phyloP scores from a whole-genome alignment of 2,329 filamentous ascomycete genomes.

The Aureobasidium sp. region DNA sequence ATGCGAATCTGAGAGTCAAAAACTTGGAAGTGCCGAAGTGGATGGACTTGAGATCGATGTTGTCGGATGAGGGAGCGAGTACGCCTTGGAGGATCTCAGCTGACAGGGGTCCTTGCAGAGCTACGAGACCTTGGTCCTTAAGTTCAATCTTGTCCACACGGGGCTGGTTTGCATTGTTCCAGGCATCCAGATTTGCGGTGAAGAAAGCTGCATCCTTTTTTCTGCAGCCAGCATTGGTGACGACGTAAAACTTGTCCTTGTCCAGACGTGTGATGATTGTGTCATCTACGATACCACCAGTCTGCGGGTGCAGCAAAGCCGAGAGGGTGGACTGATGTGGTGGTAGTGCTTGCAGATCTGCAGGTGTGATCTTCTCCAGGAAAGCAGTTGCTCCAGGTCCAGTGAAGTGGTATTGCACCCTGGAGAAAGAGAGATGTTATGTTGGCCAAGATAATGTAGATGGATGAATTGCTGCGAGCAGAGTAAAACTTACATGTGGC shows the following conservation, averaged over 20 bases:
- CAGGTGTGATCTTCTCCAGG: slow-evolving; percentile 76
- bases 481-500: slow-evolving; percentile 58
- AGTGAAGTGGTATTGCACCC: slow-evolving; percentile 72
- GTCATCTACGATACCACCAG: slow-evolving; percentile 91
- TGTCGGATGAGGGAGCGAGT: slow-evolving; percentile 44
- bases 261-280: slow-evolving; percentile 78
- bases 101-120: slow-evolving; percentile 78
- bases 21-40: slow-evolving; percentile 73
- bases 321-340: slow-evolving; percentile 70
- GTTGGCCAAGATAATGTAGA: neutral
- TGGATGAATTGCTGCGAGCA: neutral
- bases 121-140: slow-evolving; percentile 66
- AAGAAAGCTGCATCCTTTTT: slow-evolving; percentile 82
- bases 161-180: slow-evolving; percentile 39
- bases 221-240: slow-evolving; percentile 88
- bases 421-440: slow-evolving; percentile 22
- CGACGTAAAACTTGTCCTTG: slow-evolving; percentile 71
- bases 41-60: slow-evolving; percentile 50
- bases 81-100: slow-evolving; percentile 58
- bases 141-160: slow-evolving; percentile 31
- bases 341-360: slow-evolving; percentile 55
- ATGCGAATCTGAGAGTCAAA: slow-evolving; percentile 54
- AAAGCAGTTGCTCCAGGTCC: slow-evolving; percentile 74
- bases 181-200: slow-evolving; percentile 55
- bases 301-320: slow-evolving; percentile 67